Evolutionary conservation across 2,329 filamentous ascomycete genomes (phyloP).

Genomic region (Dryadomyces quercus-mongolicae): DNA sequence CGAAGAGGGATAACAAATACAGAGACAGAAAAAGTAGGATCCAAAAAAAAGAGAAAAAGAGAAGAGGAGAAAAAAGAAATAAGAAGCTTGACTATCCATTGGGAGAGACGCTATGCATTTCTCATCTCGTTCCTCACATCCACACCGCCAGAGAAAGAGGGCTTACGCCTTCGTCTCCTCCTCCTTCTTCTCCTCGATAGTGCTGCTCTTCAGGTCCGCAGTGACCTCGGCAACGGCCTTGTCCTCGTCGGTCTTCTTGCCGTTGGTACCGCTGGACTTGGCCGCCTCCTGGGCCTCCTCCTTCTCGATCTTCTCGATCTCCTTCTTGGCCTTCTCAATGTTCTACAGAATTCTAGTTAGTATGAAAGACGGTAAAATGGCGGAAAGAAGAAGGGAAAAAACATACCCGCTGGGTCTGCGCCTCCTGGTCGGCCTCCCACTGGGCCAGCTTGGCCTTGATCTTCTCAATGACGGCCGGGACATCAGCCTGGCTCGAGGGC

Average conservation of each 20-base stretch:
- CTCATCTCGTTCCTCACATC: no score
- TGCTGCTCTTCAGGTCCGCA: conserved; percentile 37
- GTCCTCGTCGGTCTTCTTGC: conserved; percentile 28
- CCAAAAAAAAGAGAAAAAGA: background rate
- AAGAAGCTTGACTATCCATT: background rate
- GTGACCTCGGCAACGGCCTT: conserved; percentile 42
- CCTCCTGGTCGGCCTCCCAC: conserved; percentile 85
- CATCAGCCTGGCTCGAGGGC: conserved; percentile 74
- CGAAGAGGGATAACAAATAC: background rate
- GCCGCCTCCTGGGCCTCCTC: conserved; percentile 31
- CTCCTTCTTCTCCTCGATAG: conserved; percentile 40
- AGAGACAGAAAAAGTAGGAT: background rate
- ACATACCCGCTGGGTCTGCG: conserved; percentile 81
- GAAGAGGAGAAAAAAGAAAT: background rate
- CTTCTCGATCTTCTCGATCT: conserved; percentile 80
- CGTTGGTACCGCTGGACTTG: conserved; percentile 34
- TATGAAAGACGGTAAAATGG: background rate
- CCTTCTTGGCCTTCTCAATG: conserved; percentile 89
- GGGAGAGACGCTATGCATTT: background rate
- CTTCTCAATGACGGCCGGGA: conserved; percentile 72
- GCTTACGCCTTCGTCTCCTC: conserved; percentile 14
- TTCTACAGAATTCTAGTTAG: conserved; percentile 52
- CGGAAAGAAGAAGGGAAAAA: background rate
- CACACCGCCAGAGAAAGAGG: background rate
- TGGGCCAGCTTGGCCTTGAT: conserved; percentile 80